These are phyloP conservation scores for Cenococcum geophilum DNA, from an alignment of 495 filamentous ascomycete genomes.

Conservation along the genomic window DNA sequence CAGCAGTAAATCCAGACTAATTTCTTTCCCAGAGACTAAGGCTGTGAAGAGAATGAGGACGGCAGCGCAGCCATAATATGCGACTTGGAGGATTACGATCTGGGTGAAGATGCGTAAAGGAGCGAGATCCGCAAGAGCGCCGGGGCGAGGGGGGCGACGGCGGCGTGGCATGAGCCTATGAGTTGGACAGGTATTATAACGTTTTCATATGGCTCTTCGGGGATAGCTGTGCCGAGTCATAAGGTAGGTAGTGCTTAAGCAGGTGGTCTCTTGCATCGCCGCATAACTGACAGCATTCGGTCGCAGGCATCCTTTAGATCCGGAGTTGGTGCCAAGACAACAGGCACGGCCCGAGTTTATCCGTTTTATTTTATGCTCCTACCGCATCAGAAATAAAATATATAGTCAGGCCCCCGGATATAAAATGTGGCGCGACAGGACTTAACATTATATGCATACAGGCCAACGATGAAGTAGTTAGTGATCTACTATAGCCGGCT, in stretches of 20 bases:
- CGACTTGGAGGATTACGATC: conserved; percentile 75
- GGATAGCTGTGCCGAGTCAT: neutral
- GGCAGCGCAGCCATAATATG: conserved; percentile 72
- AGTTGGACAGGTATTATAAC: neutral
- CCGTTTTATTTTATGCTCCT: no score
- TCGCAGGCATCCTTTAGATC: no score
- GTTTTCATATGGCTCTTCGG: neutral
- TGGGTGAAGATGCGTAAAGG: conserved; percentile 81
- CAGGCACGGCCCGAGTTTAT: no score
- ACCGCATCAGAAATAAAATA: no score
- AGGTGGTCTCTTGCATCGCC: no score
- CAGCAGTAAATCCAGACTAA: conserved; percentile 65
- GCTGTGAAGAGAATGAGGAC: conserved; percentile 82
- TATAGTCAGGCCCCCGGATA: no score
- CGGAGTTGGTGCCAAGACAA: no score
- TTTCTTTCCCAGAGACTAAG: conserved; percentile 68
- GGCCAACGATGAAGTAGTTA: no score
- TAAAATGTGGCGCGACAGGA: no score
- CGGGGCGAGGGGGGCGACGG: conserved; percentile 69
- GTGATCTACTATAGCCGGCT: no score
- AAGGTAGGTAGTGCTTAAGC: neutral
- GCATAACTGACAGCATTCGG: no score
- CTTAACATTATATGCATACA: no score
- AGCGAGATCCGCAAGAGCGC: conserved; percentile 72
- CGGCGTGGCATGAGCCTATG: conserved; percentile 59